phyloP scores from a whole-genome alignment of 495 filamentous ascomycete species.

The Neurospora pannonica region DNA sequence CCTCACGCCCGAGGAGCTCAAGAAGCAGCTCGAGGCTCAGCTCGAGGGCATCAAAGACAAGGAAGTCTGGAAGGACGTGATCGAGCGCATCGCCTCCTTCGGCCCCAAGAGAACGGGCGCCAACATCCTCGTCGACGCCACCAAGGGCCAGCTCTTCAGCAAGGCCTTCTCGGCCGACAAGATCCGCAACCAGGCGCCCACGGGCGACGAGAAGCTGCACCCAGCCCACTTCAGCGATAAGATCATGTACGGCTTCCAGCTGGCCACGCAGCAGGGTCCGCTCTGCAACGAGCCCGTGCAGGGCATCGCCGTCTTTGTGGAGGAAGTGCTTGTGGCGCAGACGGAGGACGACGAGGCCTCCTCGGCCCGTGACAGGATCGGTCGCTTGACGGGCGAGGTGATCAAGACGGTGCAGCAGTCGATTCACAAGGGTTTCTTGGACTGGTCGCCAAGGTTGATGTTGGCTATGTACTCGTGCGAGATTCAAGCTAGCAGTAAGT shows the following conservation, averaged over 20 bases:
- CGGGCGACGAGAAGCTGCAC: conserved; percentile 44
- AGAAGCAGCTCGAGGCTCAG: conserved; percentile 53
- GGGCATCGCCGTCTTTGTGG: conserved; percentile 84
- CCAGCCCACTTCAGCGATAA: conserved; percentile 79
- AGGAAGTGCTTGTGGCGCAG: conserved; percentile 55
- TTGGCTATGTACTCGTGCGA: conserved; percentile 98
- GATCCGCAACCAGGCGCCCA: conserved; percentile 20
- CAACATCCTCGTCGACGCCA: conserved; percentile 83
- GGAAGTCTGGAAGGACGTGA: conserved; percentile 65
- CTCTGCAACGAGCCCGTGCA: conserved; percentile 91
- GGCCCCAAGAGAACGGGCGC: conserved; percentile 78
- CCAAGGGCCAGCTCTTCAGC: conserved; percentile 58
- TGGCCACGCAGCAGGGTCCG: conserved; percentile 80
- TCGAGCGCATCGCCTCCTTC: conserved; percentile 81
- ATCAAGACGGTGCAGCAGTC: conserved; percentile 78
- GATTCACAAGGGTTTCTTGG: conserved; percentile 81
- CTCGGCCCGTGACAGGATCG: conserved; percentile 56
- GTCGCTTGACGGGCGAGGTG: conserved; percentile 79
- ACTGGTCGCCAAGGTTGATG: conserved; percentile 89
- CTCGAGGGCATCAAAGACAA: conserved; percentile 55
- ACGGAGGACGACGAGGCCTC: conserved; percentile 42
- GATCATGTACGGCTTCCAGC: conserved; percentile 84
- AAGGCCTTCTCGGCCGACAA: conserved; percentile 54
- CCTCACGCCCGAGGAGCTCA: conserved; percentile 66
- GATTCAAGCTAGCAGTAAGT: conserved; percentile 86